phyloP scores from a whole-genome alignment of 176 grass and related monocot genomes.

The Dendrocalamus sinicus region DNA sequence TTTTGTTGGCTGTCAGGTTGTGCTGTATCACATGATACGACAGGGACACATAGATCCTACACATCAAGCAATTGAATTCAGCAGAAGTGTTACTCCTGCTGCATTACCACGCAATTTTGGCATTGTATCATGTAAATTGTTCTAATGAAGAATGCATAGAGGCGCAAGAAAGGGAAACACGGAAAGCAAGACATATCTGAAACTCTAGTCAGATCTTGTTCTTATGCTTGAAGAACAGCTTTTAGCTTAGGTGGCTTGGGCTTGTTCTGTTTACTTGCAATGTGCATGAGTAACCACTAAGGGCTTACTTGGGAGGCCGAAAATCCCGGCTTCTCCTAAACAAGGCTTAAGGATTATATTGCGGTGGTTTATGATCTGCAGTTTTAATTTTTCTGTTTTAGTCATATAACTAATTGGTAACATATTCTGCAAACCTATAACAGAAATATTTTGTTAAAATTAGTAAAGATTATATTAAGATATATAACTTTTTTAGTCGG shows the following conservation, averaged over 20 bases:
- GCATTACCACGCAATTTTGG: constrained; percentile 10
- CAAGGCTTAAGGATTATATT: background rate
- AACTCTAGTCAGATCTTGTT: background rate
- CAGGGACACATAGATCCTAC: background rate
- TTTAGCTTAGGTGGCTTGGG: background rate
- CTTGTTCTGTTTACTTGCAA: background rate
- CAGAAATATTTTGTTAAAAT: background rate
- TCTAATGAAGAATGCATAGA: background rate
- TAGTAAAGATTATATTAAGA: no score
- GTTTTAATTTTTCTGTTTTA: background rate
- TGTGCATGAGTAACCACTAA: background rate
- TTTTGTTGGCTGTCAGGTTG: background rate
- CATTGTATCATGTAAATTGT: constrained; percentile 27
- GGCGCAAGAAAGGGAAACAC: background rate
- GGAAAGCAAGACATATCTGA: background rate
- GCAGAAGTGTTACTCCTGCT: constrained; percentile 6
- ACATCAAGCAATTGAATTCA: background rate
- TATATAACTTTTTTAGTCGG: no score
- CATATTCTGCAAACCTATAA: background rate
- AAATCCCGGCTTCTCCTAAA: no score
- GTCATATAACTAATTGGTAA: background rate
- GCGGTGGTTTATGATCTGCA: background rate
- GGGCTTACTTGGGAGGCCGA: background rate
- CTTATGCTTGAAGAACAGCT: background rate
- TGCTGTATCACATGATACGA: constrained; percentile 3